These are phyloP conservation scores for Thuja plicata DNA, from an alignment of 83 land plant genomes.

Conservation along the genomic window DNA sequence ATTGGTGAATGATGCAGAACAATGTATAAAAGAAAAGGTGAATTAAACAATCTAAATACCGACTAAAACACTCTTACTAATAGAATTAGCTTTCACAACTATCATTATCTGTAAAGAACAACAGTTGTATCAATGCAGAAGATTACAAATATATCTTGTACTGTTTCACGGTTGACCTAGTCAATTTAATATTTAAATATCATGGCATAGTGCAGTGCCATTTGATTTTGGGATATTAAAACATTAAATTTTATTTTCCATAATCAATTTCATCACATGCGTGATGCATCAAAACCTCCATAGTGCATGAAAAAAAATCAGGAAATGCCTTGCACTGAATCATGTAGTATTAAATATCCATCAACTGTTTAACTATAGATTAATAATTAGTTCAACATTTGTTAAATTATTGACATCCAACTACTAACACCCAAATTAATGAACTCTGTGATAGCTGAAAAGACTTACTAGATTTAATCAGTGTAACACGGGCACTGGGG, in stretches of 20 bases:
- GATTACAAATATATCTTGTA: not conserved
- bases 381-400: not conserved
- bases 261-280: not conserved
- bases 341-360: too few relatives aligned
- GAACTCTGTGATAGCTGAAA: too few relatives aligned
- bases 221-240: not conserved
- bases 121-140: not conserved
- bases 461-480: not conserved
- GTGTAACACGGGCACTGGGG: too few relatives aligned
- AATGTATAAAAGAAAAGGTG: not conserved
- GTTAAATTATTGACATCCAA: too few relatives aligned
- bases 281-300: not conserved
- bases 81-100: not conserved
- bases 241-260: not conserved
- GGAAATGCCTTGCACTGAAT: not conserved
- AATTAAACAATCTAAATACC: not conserved
- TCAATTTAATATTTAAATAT: not conserved
- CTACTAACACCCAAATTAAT: not conserved
- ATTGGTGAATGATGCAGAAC: not conserved
- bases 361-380: too few relatives aligned
- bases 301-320: not conserved
- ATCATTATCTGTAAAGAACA: not conserved
- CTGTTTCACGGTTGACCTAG: not conserved
- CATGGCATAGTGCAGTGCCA: not conserved
- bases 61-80: not conserved